Evolutionary conservation across 1,284 basidiomycete genomes (phyloP).

Genomic region (Apiotrichum veenhuisii): DNA sequence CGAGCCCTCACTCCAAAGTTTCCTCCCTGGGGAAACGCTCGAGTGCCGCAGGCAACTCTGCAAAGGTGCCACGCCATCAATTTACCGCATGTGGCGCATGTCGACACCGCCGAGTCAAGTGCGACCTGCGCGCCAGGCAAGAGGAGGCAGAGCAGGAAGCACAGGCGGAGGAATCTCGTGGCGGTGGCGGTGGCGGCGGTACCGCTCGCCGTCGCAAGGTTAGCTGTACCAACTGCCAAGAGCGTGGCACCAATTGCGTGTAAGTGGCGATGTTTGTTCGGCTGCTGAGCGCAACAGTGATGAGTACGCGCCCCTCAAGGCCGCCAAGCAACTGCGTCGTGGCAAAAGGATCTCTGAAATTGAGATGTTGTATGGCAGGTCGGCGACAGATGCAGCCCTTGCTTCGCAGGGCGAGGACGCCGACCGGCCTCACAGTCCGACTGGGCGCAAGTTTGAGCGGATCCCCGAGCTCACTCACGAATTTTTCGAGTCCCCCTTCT

Average conservation of each 20-base stretch:
- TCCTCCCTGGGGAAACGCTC: not conserved
- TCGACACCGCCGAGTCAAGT: constrained; percentile 65
- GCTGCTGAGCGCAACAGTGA: constrained; percentile 56
- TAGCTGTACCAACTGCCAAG: constrained; percentile 77
- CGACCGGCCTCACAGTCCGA: constrained; percentile 18
- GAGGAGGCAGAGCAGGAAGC: constrained; percentile 28
- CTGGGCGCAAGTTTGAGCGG: constrained; percentile 17
- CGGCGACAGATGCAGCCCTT: constrained; percentile 33
- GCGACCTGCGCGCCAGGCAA: constrained; percentile 45
- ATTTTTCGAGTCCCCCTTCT: constrained; percentile 79
- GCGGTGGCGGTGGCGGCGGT: not conserved
- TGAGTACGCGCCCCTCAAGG: constrained; percentile 77
- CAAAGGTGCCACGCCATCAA: constrained; percentile 68
- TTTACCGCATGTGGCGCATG: constrained; percentile 86
- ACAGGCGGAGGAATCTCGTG: constrained; percentile 8
- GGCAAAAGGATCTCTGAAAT: constrained; percentile 81
- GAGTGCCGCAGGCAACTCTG: not conserved
- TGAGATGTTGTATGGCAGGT: constrained; percentile 49
- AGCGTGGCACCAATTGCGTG: constrained; percentile 79
- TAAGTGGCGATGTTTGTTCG: constrained; percentile 52
- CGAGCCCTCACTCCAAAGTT: not conserved
- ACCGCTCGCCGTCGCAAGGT: constrained; percentile 28
- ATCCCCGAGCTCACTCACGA: constrained; percentile 61
- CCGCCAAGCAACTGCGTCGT: constrained; percentile 74
- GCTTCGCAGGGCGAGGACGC: constrained; percentile 22